Conservation (phyloP, 805 yeast genomes). For the Wickerhamomyces hampshirensis region DNA sequence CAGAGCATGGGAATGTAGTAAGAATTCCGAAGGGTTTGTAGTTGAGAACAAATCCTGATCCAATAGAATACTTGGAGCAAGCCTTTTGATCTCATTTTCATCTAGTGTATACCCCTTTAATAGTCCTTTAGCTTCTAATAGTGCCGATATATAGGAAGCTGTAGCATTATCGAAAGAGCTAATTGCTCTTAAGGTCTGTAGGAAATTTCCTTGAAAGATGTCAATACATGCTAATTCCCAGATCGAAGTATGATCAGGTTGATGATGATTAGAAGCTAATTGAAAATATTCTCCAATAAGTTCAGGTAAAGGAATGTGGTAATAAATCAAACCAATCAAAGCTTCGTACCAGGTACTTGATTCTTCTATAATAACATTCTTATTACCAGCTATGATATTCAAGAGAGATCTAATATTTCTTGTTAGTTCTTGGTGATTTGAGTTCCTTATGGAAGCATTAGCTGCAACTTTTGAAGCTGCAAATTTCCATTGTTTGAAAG, state of each 20-base stretch:
- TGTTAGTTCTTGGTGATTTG: constrained; percentile 14
- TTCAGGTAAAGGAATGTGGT: constrained; percentile 50
- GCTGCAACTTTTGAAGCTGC: constrained; percentile 22
- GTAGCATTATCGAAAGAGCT: constrained; percentile 59
- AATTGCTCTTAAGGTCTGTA: constrained; percentile 53
- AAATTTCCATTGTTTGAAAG: constrained; percentile 35
- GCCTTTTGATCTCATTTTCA: constrained; percentile 15
- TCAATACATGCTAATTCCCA: constrained; percentile 57
- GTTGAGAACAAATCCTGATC: constrained; percentile 29
- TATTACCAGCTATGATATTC: constrained; percentile 32
- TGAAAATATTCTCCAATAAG: constrained; percentile 38
- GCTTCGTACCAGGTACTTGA: constrained; percentile 69
- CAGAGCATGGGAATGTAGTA: constrained; percentile 50
- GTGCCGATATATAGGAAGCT: constrained; percentile 55
- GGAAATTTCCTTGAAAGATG: constrained; percentile 49
- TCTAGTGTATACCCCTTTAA: constrained; percentile 35
- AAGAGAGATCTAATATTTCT: constrained; percentile 29
- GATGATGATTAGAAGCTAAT: constrained; percentile 28
- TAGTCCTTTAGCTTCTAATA: constrained; percentile 61
- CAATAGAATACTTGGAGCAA: constrained; percentile 5
- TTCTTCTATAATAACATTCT: constrained; percentile 41
- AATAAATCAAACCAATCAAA: constrained; percentile 49
- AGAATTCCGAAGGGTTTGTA: constrained; percentile 46
- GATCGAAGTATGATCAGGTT: constrained; percentile 33
- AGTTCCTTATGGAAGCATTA: constrained; percentile 21